Conservation (phyloP, 1,139 yeast species). For the Yamadazyma taylorii region DNA sequence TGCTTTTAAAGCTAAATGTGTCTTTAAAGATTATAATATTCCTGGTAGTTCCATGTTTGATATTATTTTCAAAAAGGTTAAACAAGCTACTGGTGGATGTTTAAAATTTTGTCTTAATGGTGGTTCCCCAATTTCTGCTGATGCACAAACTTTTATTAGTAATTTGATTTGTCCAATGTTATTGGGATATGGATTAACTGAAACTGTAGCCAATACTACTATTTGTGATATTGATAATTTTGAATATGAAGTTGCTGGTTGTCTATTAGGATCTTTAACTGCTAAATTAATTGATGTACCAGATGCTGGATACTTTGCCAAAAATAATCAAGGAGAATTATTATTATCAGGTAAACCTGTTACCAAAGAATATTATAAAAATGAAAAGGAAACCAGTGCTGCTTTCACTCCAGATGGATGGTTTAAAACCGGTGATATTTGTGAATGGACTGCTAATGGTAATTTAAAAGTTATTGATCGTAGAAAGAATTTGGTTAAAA, state of each 20-base stretch:
- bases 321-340: constrained; percentile 91
- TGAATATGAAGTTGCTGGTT: constrained; percentile 78
- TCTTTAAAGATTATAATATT: constrained; percentile 59
- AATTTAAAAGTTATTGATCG: constrained; percentile 86
- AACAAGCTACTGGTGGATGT: constrained; percentile 94
- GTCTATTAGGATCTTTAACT: constrained; percentile 78
- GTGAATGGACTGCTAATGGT: constrained; percentile 86
- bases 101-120: constrained; percentile 78
- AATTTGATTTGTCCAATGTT: constrained; percentile 84
- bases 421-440: constrained; percentile 98
- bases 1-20: constrained; percentile 71
- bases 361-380: constrained; percentile 75
- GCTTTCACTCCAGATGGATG: constrained; percentile 86
- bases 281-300: constrained; percentile 88
- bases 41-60: constrained; percentile 70
- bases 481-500: constrained; percentile 93
- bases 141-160: constrained; percentile 82
- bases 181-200: constrained; percentile 96
- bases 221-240: constrained; percentile 65
- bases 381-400: constrained; percentile 74
- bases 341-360: constrained; percentile 76
- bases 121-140: constrained; percentile 86
- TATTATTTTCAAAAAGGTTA: constrained; percentile 80
- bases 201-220: constrained; percentile 87
- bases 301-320: constrained; percentile 90